Evolutionary conservation across 1,139 yeast species (phyloP), one percentile per base, ranked within the genome.

Genomic region (Insectozyma bohioensis): DNA sequence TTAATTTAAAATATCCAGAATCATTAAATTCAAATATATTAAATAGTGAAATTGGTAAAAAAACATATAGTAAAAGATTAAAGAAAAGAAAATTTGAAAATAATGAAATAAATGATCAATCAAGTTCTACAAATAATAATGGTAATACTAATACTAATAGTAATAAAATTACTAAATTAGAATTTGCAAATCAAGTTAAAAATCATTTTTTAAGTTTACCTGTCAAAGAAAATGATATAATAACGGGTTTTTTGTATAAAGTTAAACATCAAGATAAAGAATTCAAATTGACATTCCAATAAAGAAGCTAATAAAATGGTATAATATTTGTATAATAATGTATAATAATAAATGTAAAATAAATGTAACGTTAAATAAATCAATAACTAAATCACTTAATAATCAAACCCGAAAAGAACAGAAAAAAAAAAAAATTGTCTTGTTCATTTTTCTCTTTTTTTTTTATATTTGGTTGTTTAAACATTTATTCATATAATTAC

Each of bases 221-320:
- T n/a, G 76, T 76, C 4, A 75, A 84, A 42, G 95, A 86, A 49
- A 80, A 81, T 43, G 95, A 86, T 48, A 75, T 80, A 25, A 77
- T 86, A 26, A 82, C 92, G 26, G 85, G 81, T 46, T 86, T 86
- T 49, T 65, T 86, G 37, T 86, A 86, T 58, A 78, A 82, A 45
- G 86, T 83, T 34, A 75, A 75, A 49, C 78, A 84, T 50, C 82
- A 80, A 42, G 78, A 76, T 44, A 61, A 61, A 49, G 72, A 63
- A 31, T 72, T 69, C 42, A 68, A 67, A 49, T 54, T 69, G 39
- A 51, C 58, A 1, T 66, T 66, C 14, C 38, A 40, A 25, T 40
- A 35, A 26, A 11, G 14, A 11, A 24, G n/a, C n/a, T n/a, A n/a
- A n/a, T n/a, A n/a, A n/a, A n/a, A n/a, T n/a, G n/a, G n/a, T n/a